These are phyloP conservation scores for Hura crepitans DNA, from an alignment of 441 rosid genomes.

Conservation along the genomic window DNA sequence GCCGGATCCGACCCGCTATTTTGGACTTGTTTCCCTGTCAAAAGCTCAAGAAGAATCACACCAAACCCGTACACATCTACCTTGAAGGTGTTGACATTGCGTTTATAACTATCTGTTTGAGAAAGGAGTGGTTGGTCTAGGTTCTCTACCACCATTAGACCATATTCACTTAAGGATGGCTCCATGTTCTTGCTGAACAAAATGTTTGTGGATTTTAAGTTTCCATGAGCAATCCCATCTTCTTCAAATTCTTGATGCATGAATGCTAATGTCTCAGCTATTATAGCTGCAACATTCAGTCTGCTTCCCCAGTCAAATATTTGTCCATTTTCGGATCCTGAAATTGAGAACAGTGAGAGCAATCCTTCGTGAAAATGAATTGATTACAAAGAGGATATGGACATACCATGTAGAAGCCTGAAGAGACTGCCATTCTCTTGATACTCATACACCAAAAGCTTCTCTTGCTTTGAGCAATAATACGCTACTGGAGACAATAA, in stretches of 20 bases:
- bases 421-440: conserved; percentile 57
- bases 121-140: conserved; percentile 29
- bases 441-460: conserved; percentile 50
- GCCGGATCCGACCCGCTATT: conserved; percentile 42
- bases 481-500: conserved; percentile 43
- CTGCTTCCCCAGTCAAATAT: conserved; percentile 58
- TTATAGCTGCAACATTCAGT: conserved; percentile 35
- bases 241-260: conserved; percentile 42
- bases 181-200: conserved; percentile 46
- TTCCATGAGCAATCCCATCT: conserved; percentile 55
- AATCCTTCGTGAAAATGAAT: neutral
- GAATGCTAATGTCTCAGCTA: conserved; percentile 42
- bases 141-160: conserved; percentile 37
- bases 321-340: conserved; percentile 42
- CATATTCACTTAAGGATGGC: conserved; percentile 54
- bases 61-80: conserved; percentile 41
- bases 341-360: conserved; percentile 11
- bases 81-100: conserved; percentile 25
- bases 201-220: conserved; percentile 59
- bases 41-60: conserved; percentile 59
- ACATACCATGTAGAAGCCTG: conserved; percentile 51
- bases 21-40: conserved; percentile 50
- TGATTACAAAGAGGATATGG: neutral
- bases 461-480: conserved; percentile 57
- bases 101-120: conserved; percentile 21